Conservation (phyloP, 2,329 filamentous ascomycete species). For the Huntiella omanensis region DNA sequence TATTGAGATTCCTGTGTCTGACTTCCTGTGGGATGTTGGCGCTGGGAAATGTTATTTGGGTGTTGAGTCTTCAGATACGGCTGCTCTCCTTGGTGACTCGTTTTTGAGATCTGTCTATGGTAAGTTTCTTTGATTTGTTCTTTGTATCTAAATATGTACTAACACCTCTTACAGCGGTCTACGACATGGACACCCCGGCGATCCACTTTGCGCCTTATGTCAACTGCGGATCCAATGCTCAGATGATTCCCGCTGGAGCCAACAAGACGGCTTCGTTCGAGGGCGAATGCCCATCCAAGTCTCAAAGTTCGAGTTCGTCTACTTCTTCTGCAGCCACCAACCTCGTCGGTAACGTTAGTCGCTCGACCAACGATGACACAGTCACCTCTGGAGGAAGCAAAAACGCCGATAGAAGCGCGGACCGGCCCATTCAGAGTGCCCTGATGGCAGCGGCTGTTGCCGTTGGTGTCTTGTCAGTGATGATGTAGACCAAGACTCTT, state of each 20-base stretch:
- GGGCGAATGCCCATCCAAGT: constrained; percentile 13
- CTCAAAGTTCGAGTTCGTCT: neutral
- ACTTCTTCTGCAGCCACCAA: neutral
- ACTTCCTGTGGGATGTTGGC: constrained; percentile 26
- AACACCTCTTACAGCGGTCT: constrained; percentile 10
- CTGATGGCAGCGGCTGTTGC: constrained; percentile 10
- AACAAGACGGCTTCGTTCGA: constrained; percentile 13
- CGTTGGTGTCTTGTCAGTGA: constrained; percentile 4
- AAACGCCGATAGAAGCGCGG: constrained; percentile 11
- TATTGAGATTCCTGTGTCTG: constrained; percentile 26
- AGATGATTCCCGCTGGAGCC: constrained; percentile 14
- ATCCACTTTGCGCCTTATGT: constrained; percentile 15
- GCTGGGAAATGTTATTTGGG: constrained; percentile 24
- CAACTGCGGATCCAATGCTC: constrained; percentile 15
- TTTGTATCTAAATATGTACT: neutral
- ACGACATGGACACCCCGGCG: constrained; percentile 15
- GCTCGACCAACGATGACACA: neutral
- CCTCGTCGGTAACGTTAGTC: neutral
- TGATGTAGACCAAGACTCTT: neutral
- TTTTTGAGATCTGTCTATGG: constrained; percentile 26
- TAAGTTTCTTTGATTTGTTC: constrained; percentile 3
- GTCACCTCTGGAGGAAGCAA: constrained; percentile 4
- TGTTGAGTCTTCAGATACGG: constrained; percentile 23
- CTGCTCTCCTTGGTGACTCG: constrained; percentile 23
- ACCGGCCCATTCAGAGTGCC: constrained; percentile 10